These are phyloP conservation scores for Penicillium roqueforti DNA, from an alignment of 495 filamentous ascomycete species.

Conservation along the genomic window DNA sequence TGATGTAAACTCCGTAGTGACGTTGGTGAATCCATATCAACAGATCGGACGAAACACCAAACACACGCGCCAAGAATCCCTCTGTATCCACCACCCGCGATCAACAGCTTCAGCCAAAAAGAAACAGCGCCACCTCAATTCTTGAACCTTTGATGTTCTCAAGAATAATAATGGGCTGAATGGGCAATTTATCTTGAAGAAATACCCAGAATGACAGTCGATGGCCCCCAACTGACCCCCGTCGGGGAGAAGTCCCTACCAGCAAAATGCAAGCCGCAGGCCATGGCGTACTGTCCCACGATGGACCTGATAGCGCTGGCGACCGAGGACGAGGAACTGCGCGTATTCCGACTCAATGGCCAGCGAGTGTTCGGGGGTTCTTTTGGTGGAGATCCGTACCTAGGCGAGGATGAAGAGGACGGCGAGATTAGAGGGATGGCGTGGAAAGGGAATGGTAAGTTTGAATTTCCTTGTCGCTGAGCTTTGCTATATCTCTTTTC, in stretches of 20 bases:
- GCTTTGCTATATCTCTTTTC: background rate
- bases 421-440: constrained; percentile 53
- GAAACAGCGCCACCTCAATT: background rate
- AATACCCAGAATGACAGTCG: constrained; percentile 23
- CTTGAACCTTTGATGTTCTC: background rate
- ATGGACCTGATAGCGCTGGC: constrained; percentile 76
- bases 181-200: background rate
- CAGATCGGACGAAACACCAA: background rate
- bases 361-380: constrained; percentile 62
- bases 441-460: constrained; percentile 79
- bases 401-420: constrained; percentile 46
- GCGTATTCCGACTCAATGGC: constrained; percentile 64
- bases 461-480: background rate
- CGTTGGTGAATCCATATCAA: background rate
- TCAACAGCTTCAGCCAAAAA: constrained; percentile 22
- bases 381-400: constrained; percentile 44
- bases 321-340: constrained; percentile 58
- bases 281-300: constrained; percentile 70
- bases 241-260: constrained; percentile 55
- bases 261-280: constrained; percentile 50
- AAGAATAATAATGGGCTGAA: constrained; percentile 25
- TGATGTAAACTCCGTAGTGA: background rate
- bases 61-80: constrained; percentile 35
- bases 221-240: constrained; percentile 36
- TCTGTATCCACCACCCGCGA: constrained; percentile 20